Evolutionary conservation across 1,284 basidiomycete genomes (phyloP).

Genomic region (Quambalaria eucalypti): DNA sequence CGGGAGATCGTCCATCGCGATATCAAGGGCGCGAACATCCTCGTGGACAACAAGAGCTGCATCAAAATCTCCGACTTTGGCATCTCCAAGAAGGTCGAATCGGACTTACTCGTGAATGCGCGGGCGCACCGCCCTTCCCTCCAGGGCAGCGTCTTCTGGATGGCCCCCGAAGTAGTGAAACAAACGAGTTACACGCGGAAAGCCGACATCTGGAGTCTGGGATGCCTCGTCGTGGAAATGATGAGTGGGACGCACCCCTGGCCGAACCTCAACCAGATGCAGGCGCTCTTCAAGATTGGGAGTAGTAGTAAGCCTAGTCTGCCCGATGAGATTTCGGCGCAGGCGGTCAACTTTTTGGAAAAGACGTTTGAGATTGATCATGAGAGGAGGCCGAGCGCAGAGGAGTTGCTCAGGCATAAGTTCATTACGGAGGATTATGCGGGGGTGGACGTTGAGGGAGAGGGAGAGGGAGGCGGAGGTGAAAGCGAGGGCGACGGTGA

Average conservation of each 20-base stretch:
- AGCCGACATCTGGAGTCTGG: constrained; percentile 97
- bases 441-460: no score
- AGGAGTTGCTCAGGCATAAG: constrained; percentile 30
- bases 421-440: constrained; percentile 24
- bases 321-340: constrained; percentile 37
- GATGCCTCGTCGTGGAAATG: constrained; percentile 97
- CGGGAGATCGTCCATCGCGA: constrained; percentile 94
- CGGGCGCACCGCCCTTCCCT: constrained; percentile 74
- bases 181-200: constrained; percentile 87
- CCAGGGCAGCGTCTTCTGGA: constrained; percentile 91
- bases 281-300: constrained; percentile 44
- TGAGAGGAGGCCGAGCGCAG: constrained; percentile 30
- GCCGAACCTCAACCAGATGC: constrained; percentile 90
- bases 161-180: constrained; percentile 76
- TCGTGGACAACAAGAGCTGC: constrained; percentile 96
- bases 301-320: constrained; percentile 22
- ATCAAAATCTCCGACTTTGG: constrained; percentile 99
- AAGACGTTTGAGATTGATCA: constrained; percentile 40
- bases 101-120: constrained; percentile 83
- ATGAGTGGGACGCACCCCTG: constrained; percentile 93
- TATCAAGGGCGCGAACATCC: constrained; percentile 95
- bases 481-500: no score
- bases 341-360: constrained; percentile 33
- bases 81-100: constrained; percentile 95
- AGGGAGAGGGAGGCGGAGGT: no score